Evolutionary conservation across 2,329 filamentous ascomycete genomes (phyloP).

Genomic region (Fusarium lyarnte): DNA sequence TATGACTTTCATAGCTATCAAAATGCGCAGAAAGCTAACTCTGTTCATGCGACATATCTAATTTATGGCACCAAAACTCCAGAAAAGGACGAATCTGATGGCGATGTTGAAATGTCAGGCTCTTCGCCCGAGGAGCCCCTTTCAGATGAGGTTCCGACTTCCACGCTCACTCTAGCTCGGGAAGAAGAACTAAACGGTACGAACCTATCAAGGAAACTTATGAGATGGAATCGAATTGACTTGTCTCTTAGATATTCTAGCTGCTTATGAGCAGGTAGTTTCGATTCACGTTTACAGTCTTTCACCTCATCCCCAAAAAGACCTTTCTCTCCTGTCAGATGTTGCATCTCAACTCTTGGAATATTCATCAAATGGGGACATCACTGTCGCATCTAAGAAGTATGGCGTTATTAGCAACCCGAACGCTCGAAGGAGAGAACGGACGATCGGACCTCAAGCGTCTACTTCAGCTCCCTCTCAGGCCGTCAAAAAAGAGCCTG

Average conservation of each 20-base stretch:
- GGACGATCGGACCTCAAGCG: constrained; percentile 47
- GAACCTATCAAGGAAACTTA: neutral
- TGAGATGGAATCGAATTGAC: constrained; percentile 11
- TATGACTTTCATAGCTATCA: constrained; percentile 86
- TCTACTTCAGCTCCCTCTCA: constrained; percentile 42
- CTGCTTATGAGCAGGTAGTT: constrained; percentile 75
- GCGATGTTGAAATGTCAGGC: constrained; percentile 76
- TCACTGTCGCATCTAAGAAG: constrained; percentile 64
- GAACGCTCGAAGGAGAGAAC: constrained; percentile 65
- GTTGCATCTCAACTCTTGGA: constrained; percentile 70
- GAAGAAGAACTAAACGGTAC: constrained; percentile 77
- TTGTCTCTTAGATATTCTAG: constrained; percentile 65
- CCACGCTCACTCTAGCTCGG: constrained; percentile 71
- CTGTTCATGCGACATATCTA: constrained; percentile 92
- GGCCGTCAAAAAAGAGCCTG: constrained; percentile 25
- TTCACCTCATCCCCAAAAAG: constrained; percentile 72
- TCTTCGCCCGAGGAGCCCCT: constrained; percentile 65
- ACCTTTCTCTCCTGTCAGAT: constrained; percentile 77
- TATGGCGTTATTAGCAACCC: constrained; percentile 82
- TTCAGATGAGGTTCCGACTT: constrained; percentile 62
- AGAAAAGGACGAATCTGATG: constrained; percentile 56
- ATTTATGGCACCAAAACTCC: constrained; percentile 74
- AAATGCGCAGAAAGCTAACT: constrained; percentile 81
- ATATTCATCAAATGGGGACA: constrained; percentile 66
- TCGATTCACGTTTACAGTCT: constrained; percentile 91